Evolutionary conservation across 495 filamentous ascomycete species (phyloP), one percentile per base, ranked within the genome.

Genomic region (Pyrenopolyporus hunteri): DNA sequence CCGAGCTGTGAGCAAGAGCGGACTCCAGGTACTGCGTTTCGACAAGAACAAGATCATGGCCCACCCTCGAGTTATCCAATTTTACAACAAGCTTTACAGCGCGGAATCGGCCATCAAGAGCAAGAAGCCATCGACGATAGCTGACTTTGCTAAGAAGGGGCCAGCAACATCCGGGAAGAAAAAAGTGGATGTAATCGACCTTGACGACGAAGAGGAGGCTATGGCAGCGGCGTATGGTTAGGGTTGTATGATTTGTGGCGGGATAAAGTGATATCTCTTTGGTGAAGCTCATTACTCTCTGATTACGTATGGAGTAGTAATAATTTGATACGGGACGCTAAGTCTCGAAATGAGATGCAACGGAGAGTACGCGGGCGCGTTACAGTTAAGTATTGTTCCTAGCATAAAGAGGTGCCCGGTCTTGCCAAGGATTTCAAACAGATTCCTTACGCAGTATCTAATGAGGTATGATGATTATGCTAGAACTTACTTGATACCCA

Each of bases 31-130:
- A 6, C 76, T 91, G 23, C 80, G 90, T 31, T 98, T 98, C 66
- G 89, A 96, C 59, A 89, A 91, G 63, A 83, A 75, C 33, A 97
- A 95, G 76, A 93, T 98, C 16, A 92, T 97, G 87, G 94, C 94
- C 10, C 95, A 98, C 68, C 87, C 93, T 1, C 86, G 83, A 61
- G 94, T 98, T 9, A 80, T 87, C 13, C 80, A 77, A 1, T 98
- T 98, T 71, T 98, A 98, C 71, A 80, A 83, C 48, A 86, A 88
- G 54, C 77, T 98, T 28, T 87, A 89, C 59, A 86, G 74, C 64
- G 87, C 74, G 9, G 80, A 85, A 36, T 64, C 72, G 44, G 82
- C 72, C 2, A 20, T 53, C 39, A 54, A 68, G 56, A 31, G 42
- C 1, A 69, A 71, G 57, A 70, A 67, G 54, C 47, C 60, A 6